These are phyloP conservation scores for Coniella lustricola DNA, from an alignment of 2,329 filamentous ascomycete species.

Conservation along the genomic window DNA sequence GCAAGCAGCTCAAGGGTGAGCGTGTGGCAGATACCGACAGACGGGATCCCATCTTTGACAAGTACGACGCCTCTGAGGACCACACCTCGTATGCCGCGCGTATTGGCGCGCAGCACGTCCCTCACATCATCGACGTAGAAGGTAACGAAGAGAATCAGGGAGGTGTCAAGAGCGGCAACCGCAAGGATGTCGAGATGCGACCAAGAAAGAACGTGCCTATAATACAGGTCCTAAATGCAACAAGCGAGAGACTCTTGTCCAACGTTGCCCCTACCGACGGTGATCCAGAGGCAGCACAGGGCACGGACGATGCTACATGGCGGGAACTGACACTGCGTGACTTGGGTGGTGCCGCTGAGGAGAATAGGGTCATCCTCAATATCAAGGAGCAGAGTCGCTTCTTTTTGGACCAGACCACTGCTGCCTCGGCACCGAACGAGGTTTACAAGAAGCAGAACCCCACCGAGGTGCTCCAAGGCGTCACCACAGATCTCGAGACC, in stretches of 20 bases:
- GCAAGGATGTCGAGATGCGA: slow-evolving; percentile 84
- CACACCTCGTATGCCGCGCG: slow-evolving; percentile 44
- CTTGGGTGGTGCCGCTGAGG: slow-evolving; percentile 64
- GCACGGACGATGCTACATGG: slow-evolving; percentile 66
- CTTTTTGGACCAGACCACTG: slow-evolving; percentile 57
- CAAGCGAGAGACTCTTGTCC: slow-evolving; percentile 90
- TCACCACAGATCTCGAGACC: slow-evolving; percentile 55
- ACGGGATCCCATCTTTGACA: slow-evolving; percentile 74
- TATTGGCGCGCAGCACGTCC: slow-evolving; percentile 60
- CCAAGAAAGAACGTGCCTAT: slow-evolving; percentile 78
- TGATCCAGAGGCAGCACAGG: slow-evolving; percentile 57
- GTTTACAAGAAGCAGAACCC: slow-evolving; percentile 66
- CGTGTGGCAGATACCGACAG: slow-evolving; percentile 72
- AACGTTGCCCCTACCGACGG: slow-evolving; percentile 74
- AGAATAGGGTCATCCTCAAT: slow-evolving; percentile 74
- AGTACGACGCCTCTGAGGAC: slow-evolving; percentile 72
- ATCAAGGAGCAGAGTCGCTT: slow-evolving; percentile 83
- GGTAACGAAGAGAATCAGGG: slow-evolving; percentile 95
- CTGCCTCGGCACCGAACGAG: slow-evolving; percentile 35
- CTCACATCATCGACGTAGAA: slow-evolving; percentile 84
- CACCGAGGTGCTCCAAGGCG: slow-evolving; percentile 54
- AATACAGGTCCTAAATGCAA: slow-evolving; percentile 77
- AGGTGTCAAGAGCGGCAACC: slow-evolving; percentile 72
- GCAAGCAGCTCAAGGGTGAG: slow-evolving; percentile 88
- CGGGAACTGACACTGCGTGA: slow-evolving; percentile 72